Conservation (phyloP, 2,329 filamentous ascomycete species). For the Ceratocystis diversiconidia region DNA sequence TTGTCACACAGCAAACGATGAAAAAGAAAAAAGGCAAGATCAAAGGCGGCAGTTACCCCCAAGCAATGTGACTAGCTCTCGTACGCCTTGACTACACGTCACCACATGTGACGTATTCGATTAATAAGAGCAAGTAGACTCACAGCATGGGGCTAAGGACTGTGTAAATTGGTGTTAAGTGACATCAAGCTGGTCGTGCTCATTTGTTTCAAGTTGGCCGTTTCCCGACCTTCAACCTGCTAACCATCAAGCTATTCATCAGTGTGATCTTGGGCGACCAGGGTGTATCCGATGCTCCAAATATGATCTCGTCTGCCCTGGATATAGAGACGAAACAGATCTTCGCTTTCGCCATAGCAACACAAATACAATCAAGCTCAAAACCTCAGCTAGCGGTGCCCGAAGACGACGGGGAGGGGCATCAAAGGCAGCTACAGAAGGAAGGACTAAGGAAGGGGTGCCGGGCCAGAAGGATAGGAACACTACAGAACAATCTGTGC, state of each 20-base stretch:
- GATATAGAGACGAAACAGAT: constrained; percentile 17
- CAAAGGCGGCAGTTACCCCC: too few relatives aligned
- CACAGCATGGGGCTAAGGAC: too few relatives aligned
- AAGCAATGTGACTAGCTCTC: too few relatives aligned
- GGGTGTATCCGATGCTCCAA: constrained; percentile 16
- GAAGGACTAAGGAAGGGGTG: neutral
- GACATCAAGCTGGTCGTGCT: neutral
- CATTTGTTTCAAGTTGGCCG: neutral
- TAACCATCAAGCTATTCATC: neutral
- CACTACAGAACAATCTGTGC: neutral
- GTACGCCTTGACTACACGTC: neutral
- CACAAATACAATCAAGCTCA: constrained; percentile 16
- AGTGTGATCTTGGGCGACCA: constrained; percentile 17
- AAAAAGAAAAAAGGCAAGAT: too few relatives aligned
- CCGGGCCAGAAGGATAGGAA: neutral
- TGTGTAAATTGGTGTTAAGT: neutral
- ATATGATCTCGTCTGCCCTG: constrained; percentile 14
- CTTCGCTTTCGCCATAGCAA: constrained; percentile 19
- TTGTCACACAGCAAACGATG: neutral
- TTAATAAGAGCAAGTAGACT: too few relatives aligned
- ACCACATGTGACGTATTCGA: neutral
- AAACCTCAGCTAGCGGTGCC: neutral
- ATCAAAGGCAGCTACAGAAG: neutral
- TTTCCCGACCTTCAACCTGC: neutral
- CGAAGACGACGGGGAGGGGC: neutral